Base-by-base conservation (phyloP, 371 early-diverging fungal genomes). In the Mucor piriformis region DNA sequence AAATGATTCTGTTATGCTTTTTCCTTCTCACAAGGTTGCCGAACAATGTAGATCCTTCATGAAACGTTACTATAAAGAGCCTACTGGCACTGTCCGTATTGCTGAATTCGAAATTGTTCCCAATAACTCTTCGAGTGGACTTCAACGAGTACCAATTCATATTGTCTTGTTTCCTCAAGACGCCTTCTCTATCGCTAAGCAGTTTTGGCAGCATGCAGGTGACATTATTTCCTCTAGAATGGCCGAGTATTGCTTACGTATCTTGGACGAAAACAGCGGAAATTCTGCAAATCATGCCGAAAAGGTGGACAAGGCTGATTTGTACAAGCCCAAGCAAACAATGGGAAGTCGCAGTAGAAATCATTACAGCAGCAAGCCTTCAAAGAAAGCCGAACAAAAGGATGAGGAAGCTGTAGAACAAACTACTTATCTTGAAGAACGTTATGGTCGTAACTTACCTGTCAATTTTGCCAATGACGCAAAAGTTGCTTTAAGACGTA, bases 161-260 rank as follows among this genome's bases (percentile, higher is more conserved):
- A 83, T 88, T 47, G 85, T 92, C 12, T 59, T 95, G 33, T 92
- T 93, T 70, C 89, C 92, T 5, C 69, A 73, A 59, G 84, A 83
- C 6, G 83, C 83, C 32, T 85, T 83, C 43, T 59, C 80, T 6
- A 67, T 91, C 33, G 96, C 92, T 7, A 96, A 95, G 63, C 87
- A 85, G 73, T 95, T 87, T 59, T 97, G 98, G 98, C 97, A 97
- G 72, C 96, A 96, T 67, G 70, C 93, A 2, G 98, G 98, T 20
- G 92, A 92, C 38, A 92, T 88, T 50, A 83, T 97, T 35, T 86
- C 92, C 1, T 92, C 94, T 0, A 89, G 98, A 29, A 83, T 89
- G 71, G 98, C 98, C 1, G 89, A 91, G 35, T 85, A 89, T 55
- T 89, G 90, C 59, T 70, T 97, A 54, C 69, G 82, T 33, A 71